A percentile compares a stretch with the other conserved stretches of the same genome.
Conservation (phyloP, 2,329 filamentous ascomycete genomes). For the Xylaria sp. region DNA sequence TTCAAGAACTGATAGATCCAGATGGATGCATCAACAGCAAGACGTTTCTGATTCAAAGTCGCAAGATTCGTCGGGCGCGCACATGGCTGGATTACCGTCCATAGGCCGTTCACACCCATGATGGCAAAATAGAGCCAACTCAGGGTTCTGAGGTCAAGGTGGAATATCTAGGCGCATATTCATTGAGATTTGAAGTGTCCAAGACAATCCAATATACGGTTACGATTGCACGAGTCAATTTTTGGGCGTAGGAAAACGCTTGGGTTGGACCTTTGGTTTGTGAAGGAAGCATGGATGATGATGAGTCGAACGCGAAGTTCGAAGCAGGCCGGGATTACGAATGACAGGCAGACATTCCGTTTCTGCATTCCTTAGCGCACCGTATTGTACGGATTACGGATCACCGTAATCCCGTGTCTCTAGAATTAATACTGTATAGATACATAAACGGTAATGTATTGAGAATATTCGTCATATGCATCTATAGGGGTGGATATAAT, state of each 20-base stretch:
- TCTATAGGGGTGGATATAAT: too few relatives aligned
- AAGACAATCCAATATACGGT: not conserved
- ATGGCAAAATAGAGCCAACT: conserved; percentile 14
- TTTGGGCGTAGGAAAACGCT: not conserved
- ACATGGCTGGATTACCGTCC: conserved; percentile 92
- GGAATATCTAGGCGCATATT: conserved; percentile 16
- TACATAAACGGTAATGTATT: too few relatives aligned
- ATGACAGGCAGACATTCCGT: too few relatives aligned
- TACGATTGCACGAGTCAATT: not conserved
- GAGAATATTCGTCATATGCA: too few relatives aligned
- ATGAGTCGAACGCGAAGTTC: not conserved
- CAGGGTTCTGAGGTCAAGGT: conserved; percentile 10
- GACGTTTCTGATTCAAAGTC: conserved; percentile 89
- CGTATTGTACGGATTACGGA: too few relatives aligned
- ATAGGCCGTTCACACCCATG: conserved; percentile 98
- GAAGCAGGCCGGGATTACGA: too few relatives aligned
- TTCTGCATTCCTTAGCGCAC: too few relatives aligned
- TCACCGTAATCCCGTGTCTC: too few relatives aligned
- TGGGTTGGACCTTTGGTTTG: not conserved
- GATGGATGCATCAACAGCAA: conserved; percentile 96
- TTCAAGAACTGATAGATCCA: conserved; percentile 99
- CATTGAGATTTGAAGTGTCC: not conserved
- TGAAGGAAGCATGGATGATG: not conserved
- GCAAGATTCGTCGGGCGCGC: conserved; percentile 94
- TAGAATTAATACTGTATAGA: too few relatives aligned